Percentiles rank a stretch among this genome's conserved stretches.
phyloP scores from a whole-genome alignment of 2,329 filamentous ascomycete species.

The Aspergillus sp. region DNA sequence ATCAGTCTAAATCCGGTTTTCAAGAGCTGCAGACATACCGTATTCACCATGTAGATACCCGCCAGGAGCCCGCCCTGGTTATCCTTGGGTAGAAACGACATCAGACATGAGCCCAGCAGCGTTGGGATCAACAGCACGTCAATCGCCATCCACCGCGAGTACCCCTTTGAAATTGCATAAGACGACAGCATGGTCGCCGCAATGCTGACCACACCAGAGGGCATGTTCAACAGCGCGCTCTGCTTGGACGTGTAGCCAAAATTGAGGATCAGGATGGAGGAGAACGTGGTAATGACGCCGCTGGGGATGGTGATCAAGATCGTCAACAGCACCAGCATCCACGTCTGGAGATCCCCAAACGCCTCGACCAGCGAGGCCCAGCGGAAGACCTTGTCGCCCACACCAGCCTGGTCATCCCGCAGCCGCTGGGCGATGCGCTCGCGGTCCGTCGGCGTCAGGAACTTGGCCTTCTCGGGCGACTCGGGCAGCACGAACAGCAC shows the following conservation, averaged over 20 bases:
- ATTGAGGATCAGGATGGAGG: slow-evolving; percentile 39
- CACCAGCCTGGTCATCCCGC: slow-evolving; percentile 16
- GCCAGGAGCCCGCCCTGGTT: slow-evolving; percentile 43
- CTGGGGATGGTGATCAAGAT: slow-evolving; percentile 40
- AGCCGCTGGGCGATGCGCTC: slow-evolving; percentile 16
- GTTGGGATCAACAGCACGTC: slow-evolving; percentile 43
- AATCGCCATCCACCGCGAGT: slow-evolving; percentile 41
- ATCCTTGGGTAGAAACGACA: slow-evolving; percentile 31
- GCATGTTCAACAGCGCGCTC: slow-evolving; percentile 46
- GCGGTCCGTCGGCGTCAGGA: slow-evolving; percentile 21
- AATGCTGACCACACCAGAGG: slow-evolving; percentile 41
- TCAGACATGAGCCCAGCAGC: slow-evolving; percentile 41
- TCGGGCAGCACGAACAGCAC: slow-evolving; percentile 22
- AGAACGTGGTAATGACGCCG: slow-evolving; percentile 46
- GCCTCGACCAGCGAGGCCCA: slow-evolving; percentile 19
- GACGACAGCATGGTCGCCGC: slow-evolving; percentile 38
- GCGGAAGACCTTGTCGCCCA: slow-evolving; percentile 20
- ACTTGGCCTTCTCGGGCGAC: slow-evolving; percentile 17
- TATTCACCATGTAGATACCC: slow-evolving; percentile 41
- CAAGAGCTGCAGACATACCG: slow-evolving; percentile 10
- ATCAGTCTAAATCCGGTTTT: slow-evolving; percentile 19
- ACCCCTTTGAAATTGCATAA: slow-evolving; percentile 37
- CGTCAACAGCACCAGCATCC: slow-evolving; percentile 24
- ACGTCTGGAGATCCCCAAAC: slow-evolving; percentile 20
- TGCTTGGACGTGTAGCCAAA: slow-evolving; percentile 44